phyloP scores from a whole-genome alignment of 192 early-diverging fungal genomes.

The Backusella tarrabulga region DNA sequence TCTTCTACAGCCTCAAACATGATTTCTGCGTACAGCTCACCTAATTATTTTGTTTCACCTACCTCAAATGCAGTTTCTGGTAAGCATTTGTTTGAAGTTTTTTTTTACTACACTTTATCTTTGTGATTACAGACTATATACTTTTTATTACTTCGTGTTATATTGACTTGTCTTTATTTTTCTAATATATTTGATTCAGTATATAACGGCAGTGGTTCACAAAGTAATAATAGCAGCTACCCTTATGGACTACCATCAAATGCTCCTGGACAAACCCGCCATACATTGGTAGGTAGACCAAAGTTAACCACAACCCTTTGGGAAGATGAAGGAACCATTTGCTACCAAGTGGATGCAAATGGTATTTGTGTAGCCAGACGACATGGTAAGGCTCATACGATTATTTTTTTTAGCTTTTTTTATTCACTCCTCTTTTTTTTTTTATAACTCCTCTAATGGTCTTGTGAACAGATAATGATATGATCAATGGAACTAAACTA shows the following conservation, averaged over 20 bases:
- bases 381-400: slow-evolving; percentile 43
- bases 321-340: slow-evolving; percentile 81
- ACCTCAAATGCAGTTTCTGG: not conserved
- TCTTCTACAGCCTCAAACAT: slow-evolving; percentile 10
- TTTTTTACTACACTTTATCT: not conserved
- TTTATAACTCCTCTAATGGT: slow-evolving; percentile 11
- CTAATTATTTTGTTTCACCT: slow-evolving; percentile 16
- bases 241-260: slow-evolving; percentile 4
- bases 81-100: not conserved
- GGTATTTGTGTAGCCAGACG: slow-evolving; percentile 79
- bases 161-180: not conserved
- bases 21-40: slow-evolving; percentile 12
- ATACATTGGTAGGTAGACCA: slow-evolving; percentile 34
- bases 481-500: slow-evolving; percentile 87
- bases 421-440: not conserved
- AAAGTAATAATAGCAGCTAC: not conserved
- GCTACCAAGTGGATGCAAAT: slow-evolving; percentile 79
- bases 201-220: not conserved
- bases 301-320: slow-evolving; percentile 74
- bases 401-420: slow-evolving; percentile 11
- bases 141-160: not conserved
- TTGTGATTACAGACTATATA: not conserved
- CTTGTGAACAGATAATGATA: slow-evolving; percentile 66
- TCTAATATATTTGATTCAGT: not conserved
- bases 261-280: not conserved